Evolutionary conservation across 2,329 filamentous ascomycete genomes (phyloP).

Genomic region (Stromatinia cepivora): DNA sequence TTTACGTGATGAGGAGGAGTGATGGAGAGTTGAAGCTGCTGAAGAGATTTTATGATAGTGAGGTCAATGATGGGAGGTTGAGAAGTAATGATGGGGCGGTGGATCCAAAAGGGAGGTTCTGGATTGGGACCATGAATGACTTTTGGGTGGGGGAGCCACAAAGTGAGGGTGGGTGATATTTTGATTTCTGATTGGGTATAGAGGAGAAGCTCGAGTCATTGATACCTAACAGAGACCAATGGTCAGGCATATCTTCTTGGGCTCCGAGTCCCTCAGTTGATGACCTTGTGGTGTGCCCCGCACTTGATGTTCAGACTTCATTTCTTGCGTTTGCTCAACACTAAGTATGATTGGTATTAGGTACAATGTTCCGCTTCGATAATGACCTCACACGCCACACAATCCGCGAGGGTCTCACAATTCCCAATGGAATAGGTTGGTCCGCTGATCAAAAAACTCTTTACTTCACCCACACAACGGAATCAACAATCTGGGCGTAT

Average conservation of each 20-base stretch:
- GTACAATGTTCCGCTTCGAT: conserved; percentile 72
- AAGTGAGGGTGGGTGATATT: conserved; percentile 40
- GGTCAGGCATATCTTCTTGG: not conserved
- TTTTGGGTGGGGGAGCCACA: conserved; percentile 48
- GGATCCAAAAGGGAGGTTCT: conserved; percentile 79
- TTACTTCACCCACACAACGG: conserved; percentile 80
- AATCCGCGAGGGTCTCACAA: conserved; percentile 65
- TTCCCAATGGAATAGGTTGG: conserved; percentile 86
- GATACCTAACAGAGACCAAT: not conserved
- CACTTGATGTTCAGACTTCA: not conserved
- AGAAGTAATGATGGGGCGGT: conserved; percentile 80
- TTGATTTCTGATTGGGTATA: not conserved
- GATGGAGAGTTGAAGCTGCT: conserved; percentile 57
- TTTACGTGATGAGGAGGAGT: conserved; percentile 71
- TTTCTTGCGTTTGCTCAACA: not conserved
- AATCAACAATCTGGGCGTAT: conserved; percentile 68
- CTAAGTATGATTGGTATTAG: conserved; percentile 44
- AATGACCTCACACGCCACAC: conserved; percentile 58
- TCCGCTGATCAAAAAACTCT: conserved; percentile 64
- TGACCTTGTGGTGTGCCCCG: not conserved
- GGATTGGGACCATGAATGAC: conserved; percentile 86
- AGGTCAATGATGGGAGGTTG: conserved; percentile 47
- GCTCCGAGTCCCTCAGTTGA: not conserved
- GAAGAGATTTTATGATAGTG: conserved; percentile 47
- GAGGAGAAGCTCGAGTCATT: not conserved